These are phyloP conservation scores for Termitomyces titanicus DNA, from an alignment of 768 basidiomycete species.

Conservation along the genomic window DNA sequence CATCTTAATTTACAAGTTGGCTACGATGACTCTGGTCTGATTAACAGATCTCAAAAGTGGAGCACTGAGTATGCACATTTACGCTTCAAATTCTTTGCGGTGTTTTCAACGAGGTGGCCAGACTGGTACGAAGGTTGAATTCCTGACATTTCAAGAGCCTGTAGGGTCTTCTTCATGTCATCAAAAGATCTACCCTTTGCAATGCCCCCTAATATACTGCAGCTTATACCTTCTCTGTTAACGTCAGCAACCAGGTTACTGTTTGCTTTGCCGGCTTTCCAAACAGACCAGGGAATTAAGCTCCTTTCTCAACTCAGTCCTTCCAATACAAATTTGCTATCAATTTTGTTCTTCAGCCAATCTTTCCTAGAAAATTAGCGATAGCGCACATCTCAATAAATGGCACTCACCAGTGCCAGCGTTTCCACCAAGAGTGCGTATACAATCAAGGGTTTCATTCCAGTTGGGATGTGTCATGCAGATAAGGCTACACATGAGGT, in stretches of 20 bases:
- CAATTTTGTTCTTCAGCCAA: slow-evolving; percentile 22
- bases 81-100: background rate
- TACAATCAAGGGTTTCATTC: slow-evolving; percentile 15
- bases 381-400: background rate
- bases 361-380: slow-evolving; percentile 10
- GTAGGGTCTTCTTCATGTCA: background rate
- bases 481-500: slow-evolving; percentile 21
- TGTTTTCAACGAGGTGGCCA: background rate
- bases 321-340: slow-evolving; percentile 21
- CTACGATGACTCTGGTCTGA: background rate
- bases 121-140: background rate
- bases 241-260: slow-evolving; percentile 24
- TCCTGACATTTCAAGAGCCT: background rate
- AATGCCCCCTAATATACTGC: slow-evolving; percentile 1
- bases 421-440: slow-evolving; percentile 19
- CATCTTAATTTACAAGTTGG: background rate
- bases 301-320: slow-evolving; percentile 28
- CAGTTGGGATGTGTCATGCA: slow-evolving; percentile 20
- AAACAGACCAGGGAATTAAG: slow-evolving; percentile 21
- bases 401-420: slow-evolving; percentile 11
- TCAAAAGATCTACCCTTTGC: background rate
- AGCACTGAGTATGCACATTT: background rate
- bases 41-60: too few relatives aligned
- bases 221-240: slow-evolving; percentile 21
- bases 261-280: slow-evolving; percentile 19